Base-by-base conservation (phyloP, 352 stramenopile genomes). In the Peronospora farinosa region DNA sequence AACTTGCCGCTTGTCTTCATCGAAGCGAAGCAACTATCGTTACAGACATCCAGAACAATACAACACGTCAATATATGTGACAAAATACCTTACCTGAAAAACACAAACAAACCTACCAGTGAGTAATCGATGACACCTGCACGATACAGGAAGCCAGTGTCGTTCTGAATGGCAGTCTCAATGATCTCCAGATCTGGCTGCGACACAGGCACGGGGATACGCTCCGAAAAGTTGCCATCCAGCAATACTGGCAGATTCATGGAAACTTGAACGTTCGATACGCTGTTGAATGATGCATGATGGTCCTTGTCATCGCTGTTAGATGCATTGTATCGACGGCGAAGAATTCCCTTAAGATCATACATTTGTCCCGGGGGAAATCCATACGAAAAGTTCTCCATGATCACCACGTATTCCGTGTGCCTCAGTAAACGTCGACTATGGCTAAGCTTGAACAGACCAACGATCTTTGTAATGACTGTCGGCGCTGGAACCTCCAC, bases 91-190 rank as follows among this genome's bases (percentile, higher is more conserved):
- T 33, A 28, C 2, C 12, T 19, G 0, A 6, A 36, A 21, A 35
- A 13, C 7, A 17, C 7, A 47, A 49, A 12, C 12, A 23, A 5
- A 68, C 76, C 55, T 62, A 93, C 79, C 55, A 93, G 47, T 15
- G 83, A 94, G 54, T 94, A 94, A 54, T 94, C 83, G 30, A 94
- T 86, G 41, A 92, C 83, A 13, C 80, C 83, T 10, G 78, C 76
- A 19, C 63, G 67, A 53, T 59, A 84, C 11, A 94, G 54, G 47
- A 94, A 92, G 4, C 59, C 56, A 25, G 80, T 91, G 46, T 94
- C 83, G 47, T 85, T 84, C 53, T 82, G 67, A 44, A 92, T 86
- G 3, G 83, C 83, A 10, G 61, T 49, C 40, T 84, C 74, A 32
- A 91, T 74, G 16, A 86, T 46, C 1, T 74, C 54, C 36, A 90